These are phyloP conservation scores for Alternaria arborescens DNA, from an alignment of 2,329 filamentous ascomycete species.

Conservation along the genomic window DNA sequence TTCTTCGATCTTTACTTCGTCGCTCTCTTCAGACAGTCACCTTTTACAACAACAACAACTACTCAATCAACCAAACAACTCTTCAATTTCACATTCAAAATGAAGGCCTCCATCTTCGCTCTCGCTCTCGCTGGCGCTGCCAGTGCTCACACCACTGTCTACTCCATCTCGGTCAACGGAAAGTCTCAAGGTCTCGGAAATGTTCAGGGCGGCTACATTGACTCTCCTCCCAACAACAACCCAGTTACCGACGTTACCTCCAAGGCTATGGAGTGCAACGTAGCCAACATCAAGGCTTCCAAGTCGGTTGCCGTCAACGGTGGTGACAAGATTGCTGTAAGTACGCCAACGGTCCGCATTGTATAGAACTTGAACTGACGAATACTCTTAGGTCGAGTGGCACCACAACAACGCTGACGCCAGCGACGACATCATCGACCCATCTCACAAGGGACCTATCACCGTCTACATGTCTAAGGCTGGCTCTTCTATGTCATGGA, in stretches of 20 bases:
- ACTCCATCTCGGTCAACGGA: slow-evolving; percentile 54
- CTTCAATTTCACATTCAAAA: slow-evolving; percentile 23
- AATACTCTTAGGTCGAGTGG: slow-evolving; percentile 54
- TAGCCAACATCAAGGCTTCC: slow-evolving; percentile 42
- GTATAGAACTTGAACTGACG: slow-evolving; percentile 5
- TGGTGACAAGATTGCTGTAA: slow-evolving; percentile 56
- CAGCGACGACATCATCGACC: slow-evolving; percentile 62
- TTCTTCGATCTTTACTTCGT: slow-evolving; percentile 27
- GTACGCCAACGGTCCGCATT: background rate
- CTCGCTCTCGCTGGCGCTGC: slow-evolving; percentile 42
- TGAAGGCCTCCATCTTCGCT: slow-evolving; percentile 46
- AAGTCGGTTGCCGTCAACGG: slow-evolving; percentile 57
- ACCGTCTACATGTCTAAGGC: slow-evolving; percentile 61
- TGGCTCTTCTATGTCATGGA: slow-evolving; percentile 57
- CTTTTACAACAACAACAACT: slow-evolving; percentile 21
- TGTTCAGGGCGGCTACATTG: slow-evolving; percentile 57
- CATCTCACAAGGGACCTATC: slow-evolving; percentile 62
- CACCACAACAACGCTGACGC: slow-evolving; percentile 58
- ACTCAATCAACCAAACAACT: slow-evolving; percentile 10
- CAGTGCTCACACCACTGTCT: slow-evolving; percentile 48
- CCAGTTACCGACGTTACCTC: slow-evolving; percentile 49
- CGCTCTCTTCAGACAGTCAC: slow-evolving; percentile 23
- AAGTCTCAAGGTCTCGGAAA: slow-evolving; percentile 45
- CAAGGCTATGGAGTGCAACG: slow-evolving; percentile 48
- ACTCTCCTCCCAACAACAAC: slow-evolving; percentile 54